These are phyloP conservation scores for Blastobotrys persicus DNA, from an alignment of 1,139 yeast genomes.

Conservation along the genomic window DNA sequence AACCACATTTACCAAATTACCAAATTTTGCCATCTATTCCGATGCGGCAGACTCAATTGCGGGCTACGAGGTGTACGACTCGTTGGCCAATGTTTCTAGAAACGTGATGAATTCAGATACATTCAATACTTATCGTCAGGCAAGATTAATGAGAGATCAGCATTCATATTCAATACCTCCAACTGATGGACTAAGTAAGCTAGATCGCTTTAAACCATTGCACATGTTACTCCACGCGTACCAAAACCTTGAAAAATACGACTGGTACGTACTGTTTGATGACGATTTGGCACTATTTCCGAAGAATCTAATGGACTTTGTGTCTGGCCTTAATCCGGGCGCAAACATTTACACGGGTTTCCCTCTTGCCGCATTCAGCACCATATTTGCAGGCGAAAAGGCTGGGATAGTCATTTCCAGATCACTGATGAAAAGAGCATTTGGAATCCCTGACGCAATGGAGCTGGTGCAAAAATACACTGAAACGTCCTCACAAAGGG, in stretches of 20 bases:
- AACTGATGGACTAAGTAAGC: slow-evolving; percentile 30
- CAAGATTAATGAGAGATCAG: slow-evolving; percentile 25
- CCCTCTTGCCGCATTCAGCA: slow-evolving; percentile 25
- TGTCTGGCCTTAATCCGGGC: slow-evolving; percentile 27
- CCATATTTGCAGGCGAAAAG: slow-evolving; percentile 40
- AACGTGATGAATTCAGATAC: slow-evolving; percentile 22
- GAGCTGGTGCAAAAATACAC: slow-evolving; percentile 21
- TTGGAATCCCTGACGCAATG: slow-evolving; percentile 19
- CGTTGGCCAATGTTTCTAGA: slow-evolving; percentile 31
- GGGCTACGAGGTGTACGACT: slow-evolving; percentile 36
- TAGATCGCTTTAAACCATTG: slow-evolving; percentile 38
- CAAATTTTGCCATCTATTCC: slow-evolving; percentile 37
- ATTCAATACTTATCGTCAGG: slow-evolving; percentile 30
- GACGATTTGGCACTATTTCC: slow-evolving; percentile 37
- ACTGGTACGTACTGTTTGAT: slow-evolving; percentile 40
- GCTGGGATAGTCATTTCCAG: slow-evolving; percentile 37
- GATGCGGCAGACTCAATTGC: slow-evolving; percentile 35
- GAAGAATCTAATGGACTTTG: slow-evolving; percentile 28
- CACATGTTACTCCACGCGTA: slow-evolving; percentile 39
- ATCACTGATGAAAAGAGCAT: slow-evolving; percentile 33
- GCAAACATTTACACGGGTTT: slow-evolving; percentile 34
- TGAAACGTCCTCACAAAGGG: slow-evolving; percentile 23
- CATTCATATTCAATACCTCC: slow-evolving; percentile 17
- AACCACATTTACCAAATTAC: slow-evolving; percentile 36
- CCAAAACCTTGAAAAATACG: slow-evolving; percentile 24